Base-by-base conservation (phyloP, 192 early-diverging fungal genomes). In the Podochytrium sp. region DNA sequence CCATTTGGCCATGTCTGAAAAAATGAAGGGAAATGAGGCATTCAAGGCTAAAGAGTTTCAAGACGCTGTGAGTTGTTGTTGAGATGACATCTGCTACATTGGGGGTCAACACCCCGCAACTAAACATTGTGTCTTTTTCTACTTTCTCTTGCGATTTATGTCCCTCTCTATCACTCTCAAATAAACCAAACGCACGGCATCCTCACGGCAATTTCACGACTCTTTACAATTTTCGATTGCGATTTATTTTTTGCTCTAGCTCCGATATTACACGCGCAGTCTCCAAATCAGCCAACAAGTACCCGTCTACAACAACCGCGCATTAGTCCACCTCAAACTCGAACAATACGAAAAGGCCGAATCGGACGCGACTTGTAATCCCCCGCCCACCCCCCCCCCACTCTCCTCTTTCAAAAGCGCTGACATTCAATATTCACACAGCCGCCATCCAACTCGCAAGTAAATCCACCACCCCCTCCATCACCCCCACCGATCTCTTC, bases 11-110 rank as follows among this genome's bases (percentile, higher is more conserved):
- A 74, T 59, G 6, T 14, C 20, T 25, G 78, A 79, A 71, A 71
- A 73, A 29, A 18, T 39, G 20, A 79, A 79, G 65, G 78, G 78
- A 33, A 79, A 79, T 43, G 78, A 79, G 32, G 35, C 50, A 6
- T 70, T 71, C 37, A 65, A 65, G 34, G 73, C 49, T 4, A 47
- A 71, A 50, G 78, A 79, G 34, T 79, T 64, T 60, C 41, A 72
- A 60, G 65, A 71, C 20, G 67, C 69, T 39, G 72, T 74, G 62
- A 74, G 72, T 74, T 25, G 30, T 20, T 55, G 20, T 7, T 55
- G 16, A 47, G 43, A 12, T n/a, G n/a, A n/a, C n/a, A n/a, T n/a
- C n/a, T n/a, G n/a, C n/a, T n/a, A n/a, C n/a, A n/a, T n/a, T n/a
- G n/a, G n/a, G n/a, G n/a, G n/a, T n/a, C n/a, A n/a, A n/a, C 43